Base-by-base conservation (phyloP, 129 eudicot species). In the Oenanthe sinensis region DNA sequence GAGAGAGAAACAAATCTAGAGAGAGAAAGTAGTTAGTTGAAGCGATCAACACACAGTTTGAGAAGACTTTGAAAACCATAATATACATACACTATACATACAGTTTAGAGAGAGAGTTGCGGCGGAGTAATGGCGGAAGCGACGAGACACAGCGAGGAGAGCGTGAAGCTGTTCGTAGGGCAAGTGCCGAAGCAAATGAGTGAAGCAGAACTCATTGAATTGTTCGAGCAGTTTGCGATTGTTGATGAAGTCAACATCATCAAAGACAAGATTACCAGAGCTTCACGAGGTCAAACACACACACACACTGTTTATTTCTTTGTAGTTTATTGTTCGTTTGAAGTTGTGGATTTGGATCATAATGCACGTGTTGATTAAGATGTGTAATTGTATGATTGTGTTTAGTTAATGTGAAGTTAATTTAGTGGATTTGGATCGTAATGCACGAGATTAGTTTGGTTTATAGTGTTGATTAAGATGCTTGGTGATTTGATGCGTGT, bases 211-310 rank as follows among this genome's bases (percentile, higher is more conserved):
- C 92, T 95, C 6, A 85, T 88, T 44, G 87, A 89, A 63, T 60
- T 95, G 96, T 95, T 95, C 85, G 81, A 87, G 54, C 96, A 95
- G 81, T 83, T 88, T 54, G 96, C 98, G 40, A 69, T 85, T 16
- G 97, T 91, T 1, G 97, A 95, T 22, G 97, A 95, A 82, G 98
- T 95, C 96, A 91, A 91, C 93, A 79, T 95, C 82, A 95, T 95
- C 84, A 95, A 90, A 74, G 98, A 95, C 90, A 95, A 91, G 76
- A 82, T 86, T 36, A 95, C 98, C 75, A 91, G 96, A 71, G 92
- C 97, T 84, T 91, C 98, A 48, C 92, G 97, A 90, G 98, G 97
- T 94, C 14, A 50, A 60, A 60, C 15, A 0, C 33, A 1, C 13
- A 0, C 0, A 9, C 36, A 8, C 50, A 11, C 11, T 58, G 58